A percentile compares a stretch with the other conserved stretches of the same genome.
Evolutionary conservation across 495 filamentous ascomycete genomes (phyloP).

Genomic region (Talaromyces adpressus): DNA sequence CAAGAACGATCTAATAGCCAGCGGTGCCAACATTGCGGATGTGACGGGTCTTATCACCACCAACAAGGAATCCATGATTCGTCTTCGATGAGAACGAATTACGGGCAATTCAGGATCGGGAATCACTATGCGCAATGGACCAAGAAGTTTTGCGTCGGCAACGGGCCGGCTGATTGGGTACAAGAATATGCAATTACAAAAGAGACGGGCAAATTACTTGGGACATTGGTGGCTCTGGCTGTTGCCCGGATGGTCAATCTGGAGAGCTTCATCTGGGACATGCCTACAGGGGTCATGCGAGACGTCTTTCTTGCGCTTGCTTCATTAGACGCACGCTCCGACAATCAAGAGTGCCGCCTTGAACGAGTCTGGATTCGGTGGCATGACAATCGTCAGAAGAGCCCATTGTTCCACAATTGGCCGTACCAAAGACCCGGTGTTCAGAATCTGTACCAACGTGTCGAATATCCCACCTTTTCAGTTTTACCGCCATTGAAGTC

Average conservation of each 20-base stretch:
- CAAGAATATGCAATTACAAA: conserved; percentile 82
- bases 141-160: conserved; percentile 84
- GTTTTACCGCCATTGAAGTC: conserved; percentile 75
- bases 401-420: conserved; percentile 22
- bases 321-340: conserved; percentile 57
- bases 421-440: conserved; percentile 10
- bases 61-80: conserved; percentile 11
- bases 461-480: conserved; percentile 83
- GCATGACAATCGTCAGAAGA: conserved; percentile 68
- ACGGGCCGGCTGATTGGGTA: conserved; percentile 77
- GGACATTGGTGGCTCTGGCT: conserved; percentile 80
- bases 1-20: conserved; percentile 5
- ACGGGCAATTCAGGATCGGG: conserved; percentile 39
- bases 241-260: conserved; percentile 82
- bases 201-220: conserved; percentile 89
- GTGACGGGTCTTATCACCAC: conserved; percentile 14
- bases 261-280: conserved; percentile 92
- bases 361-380: conserved; percentile 82
- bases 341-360: conserved; percentile 58
- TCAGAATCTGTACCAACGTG: conserved; percentile 38
- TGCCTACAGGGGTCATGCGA: conserved; percentile 84
- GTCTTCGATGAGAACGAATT: conserved; percentile 10
- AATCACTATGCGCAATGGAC: conserved; percentile 84
- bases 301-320: conserved; percentile 83
- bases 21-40: conserved; percentile 32